Percentiles rank a stretch among this genome's conserved stretches.
Conservation (phyloP, 441 rosid species). For the Adansonia gregorii region DNA sequence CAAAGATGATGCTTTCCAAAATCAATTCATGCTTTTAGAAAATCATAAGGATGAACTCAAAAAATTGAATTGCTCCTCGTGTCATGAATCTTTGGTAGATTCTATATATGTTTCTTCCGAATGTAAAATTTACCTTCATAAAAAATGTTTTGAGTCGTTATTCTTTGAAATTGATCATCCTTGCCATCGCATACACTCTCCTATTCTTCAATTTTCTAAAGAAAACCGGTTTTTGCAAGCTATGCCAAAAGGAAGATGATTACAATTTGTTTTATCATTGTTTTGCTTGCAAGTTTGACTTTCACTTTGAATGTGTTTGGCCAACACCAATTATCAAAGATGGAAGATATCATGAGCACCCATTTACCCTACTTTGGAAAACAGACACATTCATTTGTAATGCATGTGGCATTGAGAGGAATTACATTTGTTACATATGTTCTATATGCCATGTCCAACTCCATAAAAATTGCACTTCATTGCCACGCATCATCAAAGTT, state of each 20-base stretch:
- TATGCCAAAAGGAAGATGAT: not conserved
- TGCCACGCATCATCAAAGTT: not conserved
- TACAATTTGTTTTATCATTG: conserved; percentile 19
- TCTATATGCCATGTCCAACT: not conserved
- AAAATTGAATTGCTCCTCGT: not conserved
- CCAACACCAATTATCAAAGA: not conserved
- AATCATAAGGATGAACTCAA: not conserved
- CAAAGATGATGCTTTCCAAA: not conserved
- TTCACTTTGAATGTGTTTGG: conserved; percentile 24
- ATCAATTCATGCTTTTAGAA: not conserved
- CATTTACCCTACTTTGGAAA: conserved; percentile 14
- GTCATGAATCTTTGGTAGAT: not conserved
- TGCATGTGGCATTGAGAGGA: not conserved
- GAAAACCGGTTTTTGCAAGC: not conserved
- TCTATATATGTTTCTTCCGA: not conserved
- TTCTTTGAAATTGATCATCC: not conserved
- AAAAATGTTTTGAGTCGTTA: not conserved
- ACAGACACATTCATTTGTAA: conserved; percentile 14
- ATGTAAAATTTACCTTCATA: not conserved
- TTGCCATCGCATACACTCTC: not conserved
- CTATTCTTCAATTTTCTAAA: not conserved
- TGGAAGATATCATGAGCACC: conserved; percentile 19
- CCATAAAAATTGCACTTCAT: not conserved
- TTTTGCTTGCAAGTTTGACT: conserved; percentile 18
- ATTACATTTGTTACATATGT: not conserved